phyloP scores from a whole-genome alignment of 1,139 yeast genomes.

The Hansenula sp. region DNA sequence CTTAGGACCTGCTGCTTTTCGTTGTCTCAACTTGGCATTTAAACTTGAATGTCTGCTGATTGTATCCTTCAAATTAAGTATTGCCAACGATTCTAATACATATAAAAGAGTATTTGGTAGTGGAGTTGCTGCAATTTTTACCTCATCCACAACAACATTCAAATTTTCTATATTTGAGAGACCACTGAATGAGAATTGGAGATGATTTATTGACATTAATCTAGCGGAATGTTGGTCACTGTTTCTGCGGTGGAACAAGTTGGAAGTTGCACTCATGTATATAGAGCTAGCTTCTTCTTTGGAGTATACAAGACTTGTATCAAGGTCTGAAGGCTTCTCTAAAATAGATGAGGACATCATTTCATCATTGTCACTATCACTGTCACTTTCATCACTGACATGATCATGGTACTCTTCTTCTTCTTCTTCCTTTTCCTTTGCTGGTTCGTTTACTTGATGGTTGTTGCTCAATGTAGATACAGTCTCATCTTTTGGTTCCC shows the following conservation, averaged over 20 bases:
- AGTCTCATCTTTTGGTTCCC: slow-evolving; percentile 14
- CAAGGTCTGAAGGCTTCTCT: slow-evolving; percentile 37
- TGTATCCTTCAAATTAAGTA: slow-evolving; percentile 21
- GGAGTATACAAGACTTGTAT: slow-evolving; percentile 63
- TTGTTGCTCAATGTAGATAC: slow-evolving; percentile 3
- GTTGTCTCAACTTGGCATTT: slow-evolving; percentile 10
- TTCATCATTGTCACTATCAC: slow-evolving; percentile 27
- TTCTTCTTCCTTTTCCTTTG: slow-evolving; percentile 6
- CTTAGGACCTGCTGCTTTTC: not conserved
- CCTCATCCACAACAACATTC: slow-evolving; percentile 38
- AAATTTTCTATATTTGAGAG: slow-evolving; percentile 44
- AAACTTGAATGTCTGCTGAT: slow-evolving; percentile 28
- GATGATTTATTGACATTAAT: slow-evolving; percentile 29
- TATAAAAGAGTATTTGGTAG: slow-evolving; percentile 27
- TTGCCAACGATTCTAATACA: slow-evolving; percentile 22
- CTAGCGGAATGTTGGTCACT: slow-evolving; percentile 11
- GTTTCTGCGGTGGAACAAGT: slow-evolving; percentile 21
- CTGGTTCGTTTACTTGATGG: no score
- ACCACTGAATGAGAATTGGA: slow-evolving; percentile 47
- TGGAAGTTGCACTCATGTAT: slow-evolving; percentile 77
- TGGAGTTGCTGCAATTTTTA: slow-evolving; percentile 40
- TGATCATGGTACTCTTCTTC: slow-evolving; percentile 15
- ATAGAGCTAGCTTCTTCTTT: slow-evolving; percentile 69
- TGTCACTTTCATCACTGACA: slow-evolving; percentile 14
- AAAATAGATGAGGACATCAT: slow-evolving; percentile 32